These are phyloP conservation scores for Buddleja alternifolia DNA, from an alignment of 257 asterid genomes.

Conservation along the genomic window DNA sequence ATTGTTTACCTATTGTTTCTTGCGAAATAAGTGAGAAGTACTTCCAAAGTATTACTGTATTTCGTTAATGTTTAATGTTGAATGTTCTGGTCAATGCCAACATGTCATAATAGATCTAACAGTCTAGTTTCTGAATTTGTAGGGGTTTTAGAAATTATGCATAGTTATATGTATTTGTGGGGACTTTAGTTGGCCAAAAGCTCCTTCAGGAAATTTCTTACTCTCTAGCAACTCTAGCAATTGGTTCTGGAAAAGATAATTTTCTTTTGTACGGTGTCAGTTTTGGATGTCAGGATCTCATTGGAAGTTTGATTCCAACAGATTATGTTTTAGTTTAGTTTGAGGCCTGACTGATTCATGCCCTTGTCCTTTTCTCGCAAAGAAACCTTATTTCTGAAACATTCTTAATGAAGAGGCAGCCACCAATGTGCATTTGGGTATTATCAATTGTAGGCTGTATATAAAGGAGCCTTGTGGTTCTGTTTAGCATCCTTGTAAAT, in stretches of 20 bases:
- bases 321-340: constrained; percentile 20
- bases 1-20: constrained; percentile 5
- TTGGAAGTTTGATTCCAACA: constrained; percentile 7
- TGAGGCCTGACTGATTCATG: constrained; percentile 22
- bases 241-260: constrained; percentile 10
- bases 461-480: constrained; percentile 16
- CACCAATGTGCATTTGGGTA: constrained; percentile 23
- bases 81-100: not conserved
- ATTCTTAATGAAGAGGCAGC: constrained; percentile 33
- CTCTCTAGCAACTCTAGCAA: constrained; percentile 6
- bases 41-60: not conserved
- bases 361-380: constrained; percentile 17
- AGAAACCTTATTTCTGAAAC: constrained; percentile 20
- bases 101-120: not conserved
- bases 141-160: not conserved
- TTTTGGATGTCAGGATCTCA: not conserved
- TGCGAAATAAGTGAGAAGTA: constrained; percentile 5
- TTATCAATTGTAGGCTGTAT: constrained; percentile 29
- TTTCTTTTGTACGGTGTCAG: not conserved
- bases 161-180: not conserved
- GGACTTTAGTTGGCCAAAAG: not conserved
- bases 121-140: not conserved
- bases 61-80: too few relatives aligned
- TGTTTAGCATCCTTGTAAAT: constrained; percentile 19
- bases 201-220: not conserved